These are phyloP conservation scores for Copromyces sp. DNA, from an alignment of 495 filamentous ascomycete genomes.

Conservation along the genomic window DNA sequence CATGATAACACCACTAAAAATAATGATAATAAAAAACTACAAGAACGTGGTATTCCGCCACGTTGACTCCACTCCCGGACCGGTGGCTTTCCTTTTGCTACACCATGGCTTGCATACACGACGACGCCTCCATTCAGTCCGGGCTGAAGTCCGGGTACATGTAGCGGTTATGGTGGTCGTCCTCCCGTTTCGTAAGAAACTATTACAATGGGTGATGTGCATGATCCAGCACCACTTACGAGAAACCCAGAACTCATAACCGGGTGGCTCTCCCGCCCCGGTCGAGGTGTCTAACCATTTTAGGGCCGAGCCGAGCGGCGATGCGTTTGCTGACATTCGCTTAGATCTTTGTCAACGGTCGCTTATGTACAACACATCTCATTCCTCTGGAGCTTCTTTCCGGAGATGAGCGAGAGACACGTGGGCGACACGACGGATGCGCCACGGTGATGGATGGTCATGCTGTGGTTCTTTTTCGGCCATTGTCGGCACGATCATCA, in stretches of 20 bases:
- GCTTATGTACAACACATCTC: neutral
- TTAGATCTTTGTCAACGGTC: neutral
- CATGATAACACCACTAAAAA: neutral
- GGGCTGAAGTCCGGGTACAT: neutral
- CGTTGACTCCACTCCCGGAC: neutral
- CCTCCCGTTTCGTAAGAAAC: neutral
- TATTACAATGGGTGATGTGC: no score
- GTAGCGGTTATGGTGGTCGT: neutral
- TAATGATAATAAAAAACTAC: neutral
- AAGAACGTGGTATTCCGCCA: neutral
- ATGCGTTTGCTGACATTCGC: neutral
- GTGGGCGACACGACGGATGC: neutral
- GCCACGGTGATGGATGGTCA: neutral
- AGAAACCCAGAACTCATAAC: neutral
- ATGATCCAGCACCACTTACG: neutral
- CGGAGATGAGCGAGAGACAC: neutral
- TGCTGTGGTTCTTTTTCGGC: neutral
- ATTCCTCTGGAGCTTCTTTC: neutral
- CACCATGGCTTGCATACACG: neutral
- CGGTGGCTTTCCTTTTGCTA: neutral
- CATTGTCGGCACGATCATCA: neutral
- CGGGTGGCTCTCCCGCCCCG: neutral
- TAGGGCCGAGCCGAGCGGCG: rapidly evolving
- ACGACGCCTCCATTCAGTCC: neutral
- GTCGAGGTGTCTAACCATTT: neutral